Percentiles rank a stretch among this genome's conserved stretches.
Conservation (phyloP, 2,329 filamentous ascomycete species). For the Alternaria hordeiaustralica region DNA sequence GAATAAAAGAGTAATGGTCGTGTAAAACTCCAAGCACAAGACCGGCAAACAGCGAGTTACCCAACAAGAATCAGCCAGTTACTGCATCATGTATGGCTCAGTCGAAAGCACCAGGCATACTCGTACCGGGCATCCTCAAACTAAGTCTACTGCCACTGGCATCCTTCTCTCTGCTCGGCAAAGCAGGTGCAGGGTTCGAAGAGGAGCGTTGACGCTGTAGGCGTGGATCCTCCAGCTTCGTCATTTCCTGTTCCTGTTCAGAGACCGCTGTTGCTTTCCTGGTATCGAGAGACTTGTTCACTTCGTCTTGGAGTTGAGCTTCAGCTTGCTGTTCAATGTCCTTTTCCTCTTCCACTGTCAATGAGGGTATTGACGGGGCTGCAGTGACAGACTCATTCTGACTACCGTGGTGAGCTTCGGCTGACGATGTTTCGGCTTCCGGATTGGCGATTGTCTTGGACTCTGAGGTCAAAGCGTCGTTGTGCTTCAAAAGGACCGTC, state of each 20-base stretch:
- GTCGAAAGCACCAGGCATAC: conserved; percentile 19
- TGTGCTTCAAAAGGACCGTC: conserved; percentile 36
- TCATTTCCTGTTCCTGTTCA: not conserved
- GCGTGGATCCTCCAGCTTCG: conserved; percentile 12
- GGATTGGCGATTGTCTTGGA: conserved; percentile 2
- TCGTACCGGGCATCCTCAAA: conserved; percentile 42
- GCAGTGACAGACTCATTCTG: not conserved
- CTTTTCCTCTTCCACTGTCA: conserved; percentile 36
- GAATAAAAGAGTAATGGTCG: not conserved
- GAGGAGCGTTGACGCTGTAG: conserved; percentile 31
- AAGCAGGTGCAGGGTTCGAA: conserved; percentile 31
- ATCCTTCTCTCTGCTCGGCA: conserved; percentile 37
- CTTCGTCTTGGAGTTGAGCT: conserved; percentile 43
- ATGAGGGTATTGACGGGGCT: conserved; percentile 12
- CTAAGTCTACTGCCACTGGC: conserved; percentile 33
- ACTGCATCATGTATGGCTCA: not conserved
- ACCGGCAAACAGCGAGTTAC: not conserved
- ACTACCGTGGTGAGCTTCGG: not conserved
- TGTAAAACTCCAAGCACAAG: not conserved
- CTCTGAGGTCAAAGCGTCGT: not conserved
- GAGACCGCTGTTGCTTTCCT: not conserved
- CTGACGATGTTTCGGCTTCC: conserved; percentile 6
- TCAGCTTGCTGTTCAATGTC: conserved; percentile 45
- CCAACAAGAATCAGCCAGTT: not conserved
- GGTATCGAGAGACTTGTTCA: conserved; percentile 28